Evolutionary conservation across 2,329 filamentous ascomycete genomes (phyloP).

Genomic region (Dactylellina sp.): DNA sequence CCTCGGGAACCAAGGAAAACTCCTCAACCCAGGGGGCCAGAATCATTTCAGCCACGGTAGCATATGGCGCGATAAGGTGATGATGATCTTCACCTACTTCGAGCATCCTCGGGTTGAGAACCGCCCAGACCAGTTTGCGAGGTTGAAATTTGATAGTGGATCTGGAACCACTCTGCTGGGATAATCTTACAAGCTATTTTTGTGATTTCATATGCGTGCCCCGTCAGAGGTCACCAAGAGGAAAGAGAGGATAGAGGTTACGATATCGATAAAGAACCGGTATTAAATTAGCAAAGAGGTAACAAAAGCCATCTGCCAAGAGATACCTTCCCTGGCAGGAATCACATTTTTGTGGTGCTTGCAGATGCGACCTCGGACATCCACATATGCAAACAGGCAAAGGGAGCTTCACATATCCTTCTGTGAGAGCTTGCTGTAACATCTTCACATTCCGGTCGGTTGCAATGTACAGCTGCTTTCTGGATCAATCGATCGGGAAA

Average conservation of each 20-base stretch:
- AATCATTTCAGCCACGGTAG: conserved; percentile 5
- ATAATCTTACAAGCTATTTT: conserved; percentile 13
- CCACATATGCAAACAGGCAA: conserved; percentile 27
- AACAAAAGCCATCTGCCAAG: background rate
- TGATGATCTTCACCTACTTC: conserved; percentile 5
- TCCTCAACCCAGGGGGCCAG: background rate
- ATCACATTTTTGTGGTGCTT: conserved; percentile 26
- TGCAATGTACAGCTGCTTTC: too few species aligned
- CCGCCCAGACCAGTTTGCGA: too few species aligned
- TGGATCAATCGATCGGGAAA: too few species aligned
- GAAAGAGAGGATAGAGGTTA: too few species aligned
- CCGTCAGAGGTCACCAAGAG: too few species aligned
- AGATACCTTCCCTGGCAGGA: too few species aligned
- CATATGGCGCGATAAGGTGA: background rate
- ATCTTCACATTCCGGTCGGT: too few species aligned
- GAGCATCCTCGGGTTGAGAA: background rate
- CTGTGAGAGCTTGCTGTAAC: conserved; percentile 14
- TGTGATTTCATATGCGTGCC: background rate
- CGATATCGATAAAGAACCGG: conserved; percentile 34
- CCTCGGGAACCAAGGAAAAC: background rate
- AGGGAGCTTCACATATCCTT: conserved; percentile 21
- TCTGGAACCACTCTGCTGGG: background rate
- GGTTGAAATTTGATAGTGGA: too few species aligned
- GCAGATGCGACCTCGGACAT: conserved; percentile 38
- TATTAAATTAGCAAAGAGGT: conserved; percentile 26